These are phyloP conservation scores for Coleophoma cylindrospora DNA, from an alignment of 2,329 filamentous ascomycete species.

Conservation along the genomic window DNA sequence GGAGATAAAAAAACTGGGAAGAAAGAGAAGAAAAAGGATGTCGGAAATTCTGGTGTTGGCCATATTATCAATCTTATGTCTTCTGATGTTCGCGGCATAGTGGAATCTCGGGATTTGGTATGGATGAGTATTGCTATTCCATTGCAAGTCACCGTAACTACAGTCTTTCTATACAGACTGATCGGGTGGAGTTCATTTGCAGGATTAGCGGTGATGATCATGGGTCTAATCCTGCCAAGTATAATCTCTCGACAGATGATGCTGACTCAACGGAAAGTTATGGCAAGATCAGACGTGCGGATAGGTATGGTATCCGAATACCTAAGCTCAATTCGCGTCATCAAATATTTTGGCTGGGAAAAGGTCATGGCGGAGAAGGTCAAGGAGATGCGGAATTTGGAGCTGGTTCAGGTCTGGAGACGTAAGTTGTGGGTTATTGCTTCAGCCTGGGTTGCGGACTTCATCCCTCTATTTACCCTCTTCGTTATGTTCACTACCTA, in stretches of 20 bases:
- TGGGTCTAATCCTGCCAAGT: conserved; percentile 44
- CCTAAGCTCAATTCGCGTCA: conserved; percentile 48
- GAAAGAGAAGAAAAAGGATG: background rate
- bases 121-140: conserved; percentile 40
- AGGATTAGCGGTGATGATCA: conserved; percentile 41
- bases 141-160: conserved; percentile 39
- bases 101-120: conserved; percentile 44
- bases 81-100: conserved; percentile 51
- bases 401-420: conserved; percentile 51
- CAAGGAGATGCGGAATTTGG: conserved; percentile 40
- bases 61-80: conserved; percentile 53
- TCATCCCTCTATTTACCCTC: background rate
- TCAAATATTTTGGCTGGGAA: conserved; percentile 60
- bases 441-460: background rate
- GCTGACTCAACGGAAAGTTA: conserved; percentile 44
- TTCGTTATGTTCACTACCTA: background rate
- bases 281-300: conserved; percentile 49
- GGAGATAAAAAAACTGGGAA: background rate
- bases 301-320: conserved; percentile 55
- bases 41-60: conserved; percentile 24
- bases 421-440: background rate
- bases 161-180: conserved; percentile 48
- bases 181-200: conserved; percentile 51
- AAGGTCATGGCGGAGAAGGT: conserved; percentile 45
- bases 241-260: conserved; percentile 45